These are phyloP conservation scores for Amoebophrya sp. DNA, from an alignment of 169 alveolate species.

Conservation along the genomic window DNA sequence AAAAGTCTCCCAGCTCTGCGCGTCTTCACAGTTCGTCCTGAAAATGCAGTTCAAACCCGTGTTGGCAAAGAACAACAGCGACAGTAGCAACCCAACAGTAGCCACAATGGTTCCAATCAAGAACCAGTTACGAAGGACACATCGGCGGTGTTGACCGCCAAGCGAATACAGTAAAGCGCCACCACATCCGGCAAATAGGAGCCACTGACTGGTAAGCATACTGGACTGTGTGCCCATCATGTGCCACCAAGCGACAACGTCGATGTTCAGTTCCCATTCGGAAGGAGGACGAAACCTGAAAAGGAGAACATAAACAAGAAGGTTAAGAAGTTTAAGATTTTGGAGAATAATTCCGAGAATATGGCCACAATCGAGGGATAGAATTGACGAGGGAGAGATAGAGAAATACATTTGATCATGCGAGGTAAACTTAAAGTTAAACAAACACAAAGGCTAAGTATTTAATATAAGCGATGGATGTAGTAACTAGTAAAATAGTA, in stretches of 20 bases:
- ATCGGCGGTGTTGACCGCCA: background rate
- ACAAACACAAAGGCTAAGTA: too few species aligned
- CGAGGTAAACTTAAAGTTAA: too few species aligned
- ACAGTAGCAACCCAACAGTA: background rate
- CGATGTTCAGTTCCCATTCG: background rate
- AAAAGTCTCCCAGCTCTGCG: background rate
- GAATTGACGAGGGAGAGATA: too few species aligned
- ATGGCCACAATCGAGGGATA: too few species aligned
- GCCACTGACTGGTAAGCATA: background rate
- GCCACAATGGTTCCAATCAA: background rate
- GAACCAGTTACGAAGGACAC: background rate
- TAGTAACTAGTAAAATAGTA: too few species aligned
- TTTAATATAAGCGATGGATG: too few species aligned
- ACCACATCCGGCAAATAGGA: background rate
- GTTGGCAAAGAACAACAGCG: background rate
- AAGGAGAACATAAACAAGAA: too few species aligned
- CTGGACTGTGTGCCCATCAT: background rate
- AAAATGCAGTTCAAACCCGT: conserved; percentile 25
- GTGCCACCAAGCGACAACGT: background rate
- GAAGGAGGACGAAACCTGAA: background rate
- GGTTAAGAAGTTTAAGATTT: too few species aligned
- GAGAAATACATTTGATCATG: too few species aligned
- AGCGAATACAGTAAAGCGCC: background rate
- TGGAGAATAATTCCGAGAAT: too few species aligned
- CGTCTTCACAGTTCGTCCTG: conserved; percentile 27